Percentiles rank a stretch among this genome's conserved stretches.
phyloP scores from a whole-genome alignment of 768 basidiomycete genomes.

The Amanita pseudoporphyria region DNA sequence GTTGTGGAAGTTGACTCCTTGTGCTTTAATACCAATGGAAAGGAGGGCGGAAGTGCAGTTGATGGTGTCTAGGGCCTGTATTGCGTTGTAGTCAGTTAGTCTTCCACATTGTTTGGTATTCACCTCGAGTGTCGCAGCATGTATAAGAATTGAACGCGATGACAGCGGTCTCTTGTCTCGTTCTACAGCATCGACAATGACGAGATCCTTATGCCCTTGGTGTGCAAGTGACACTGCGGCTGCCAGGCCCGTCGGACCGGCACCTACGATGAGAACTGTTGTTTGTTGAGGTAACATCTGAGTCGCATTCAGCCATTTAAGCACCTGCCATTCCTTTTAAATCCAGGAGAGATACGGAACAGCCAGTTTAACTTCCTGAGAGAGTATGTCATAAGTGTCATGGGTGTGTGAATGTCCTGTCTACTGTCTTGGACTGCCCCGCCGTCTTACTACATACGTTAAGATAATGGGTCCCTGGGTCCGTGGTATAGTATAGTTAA shows the following conservation, averaged over 20 bases:
- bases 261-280: conserved; percentile 39
- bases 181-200: conserved; percentile 33
- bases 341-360: too few species aligned
- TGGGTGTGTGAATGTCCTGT: too few species aligned
- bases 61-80: conserved; percentile 36
- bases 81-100: not conserved
- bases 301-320: too few species aligned
- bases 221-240: conserved; percentile 36
- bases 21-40: conserved; percentile 24
- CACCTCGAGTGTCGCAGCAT: conserved; percentile 46
- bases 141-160: conserved; percentile 37
- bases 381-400: too few species aligned
- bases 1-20: conserved; percentile 18
- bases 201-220: conserved; percentile 27
- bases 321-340: too few species aligned
- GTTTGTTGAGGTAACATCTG: conserved; percentile 18
- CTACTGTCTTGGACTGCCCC: too few species aligned
- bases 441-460: too few species aligned
- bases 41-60: conserved; percentile 29
- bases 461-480: too few species aligned
- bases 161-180: conserved; percentile 13
- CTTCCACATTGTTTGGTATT: not conserved
- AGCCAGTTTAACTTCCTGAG: too few species aligned
- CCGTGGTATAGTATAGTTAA: too few species aligned
- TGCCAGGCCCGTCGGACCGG: conserved; percentile 39